Evolutionary conservation across 2,329 filamentous ascomycete species (phyloP), one percentile per base, ranked within the genome.

Genomic region (Xylariomycetidae sp.): DNA sequence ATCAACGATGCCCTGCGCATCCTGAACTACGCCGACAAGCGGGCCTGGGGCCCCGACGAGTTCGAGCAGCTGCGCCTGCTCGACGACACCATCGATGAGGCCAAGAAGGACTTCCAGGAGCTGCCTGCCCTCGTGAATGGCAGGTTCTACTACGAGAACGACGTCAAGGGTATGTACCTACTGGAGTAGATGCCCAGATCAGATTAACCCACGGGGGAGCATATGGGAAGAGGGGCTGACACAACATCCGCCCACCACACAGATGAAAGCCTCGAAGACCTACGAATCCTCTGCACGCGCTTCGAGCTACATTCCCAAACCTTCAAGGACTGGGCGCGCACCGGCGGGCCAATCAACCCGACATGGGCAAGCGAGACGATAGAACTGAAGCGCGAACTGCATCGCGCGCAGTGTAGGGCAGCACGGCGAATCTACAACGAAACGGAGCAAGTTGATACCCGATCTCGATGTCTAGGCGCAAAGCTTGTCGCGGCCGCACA

Each of bases 21-120:
- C 44, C 59, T 78, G 49, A 63, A 63, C 57, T 65, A 73, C 44
- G 67, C 72, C 47, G 74, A 78, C 54, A 76, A 76, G 57, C 64
- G 65, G 27, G 67, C 70, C 40, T 78, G 74, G 74, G 70, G 67
- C 0, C 59, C 63, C 15, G 72, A 76, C 61, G 74, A 78, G 59
- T 68, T 74, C 50, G 73, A 77, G 49, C 74, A 78, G 58, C 54
- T 70, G 37, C 68, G 65, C 36, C 66, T 70, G 30, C 60, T 79
- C 34, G 68, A 76, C 46, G 60, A 64, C 22, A 61, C 66, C n/a
- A 61, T 79, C 32, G 71, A 76, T 50, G 72, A 76, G 44, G 74
- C 74, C 35, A 74, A 70, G 56, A 67, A 65, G 52, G 74, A 79
- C 56, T 79, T 77, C 43, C 74, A 78, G 57, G 67, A 73, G 48